Base-by-base conservation (phyloP, 139 green algal species). In the Chlamydomonas sphaeroides region DNA sequence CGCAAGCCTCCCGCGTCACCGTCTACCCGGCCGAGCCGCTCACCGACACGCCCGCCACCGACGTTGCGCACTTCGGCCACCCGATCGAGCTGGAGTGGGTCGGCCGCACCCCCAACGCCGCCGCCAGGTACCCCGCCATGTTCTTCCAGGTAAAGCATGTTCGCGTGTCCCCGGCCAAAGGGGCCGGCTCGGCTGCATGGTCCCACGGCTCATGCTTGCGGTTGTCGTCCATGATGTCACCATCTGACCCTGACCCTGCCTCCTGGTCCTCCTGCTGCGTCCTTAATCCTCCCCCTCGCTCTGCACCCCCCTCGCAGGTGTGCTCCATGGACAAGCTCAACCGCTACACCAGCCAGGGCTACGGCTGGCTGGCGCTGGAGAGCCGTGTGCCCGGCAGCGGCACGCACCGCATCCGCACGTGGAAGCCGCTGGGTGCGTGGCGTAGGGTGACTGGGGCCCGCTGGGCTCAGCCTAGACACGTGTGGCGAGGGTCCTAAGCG, bases 51-150 rank as follows among this genome's bases (percentile, higher is more conserved):
- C 84, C 87, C 2, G 42, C 69, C 25, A 49, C 77, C 49, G 91
- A 86, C 53, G 90, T 93, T 70, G 87, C 90, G 33, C 90, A 95
- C 84, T 90, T 89, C 39, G 78, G 73, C 3, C 90, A 93, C 87
- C 91, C 91, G 20, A 53, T 95, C 35, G 91, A 95, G 86, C 83
- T 89, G 51, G 88, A 93, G 83, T 87, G 89, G 77, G 45, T 90
- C 35, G 86, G 82, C 78, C 61, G 51, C 39, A 75, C 70, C 20
- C 70, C 79, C 4, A 59, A 74, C 28, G 10, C 45, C 0, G 65
- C 68, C 6, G 78, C 68, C 48, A 75, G 89, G 53, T 91, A 81
- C 63, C 91, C 91, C 28, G 63, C 28, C 25, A 62, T 93, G 48
- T 84, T 85, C 67, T 88, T 93, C 70, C 82, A 93, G 87, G 89